A percentile compares a stretch with the other conserved stretches of the same genome.
phyloP scores from a whole-genome alignment of 805 yeast species.

The Peterozyma xylosa region DNA sequence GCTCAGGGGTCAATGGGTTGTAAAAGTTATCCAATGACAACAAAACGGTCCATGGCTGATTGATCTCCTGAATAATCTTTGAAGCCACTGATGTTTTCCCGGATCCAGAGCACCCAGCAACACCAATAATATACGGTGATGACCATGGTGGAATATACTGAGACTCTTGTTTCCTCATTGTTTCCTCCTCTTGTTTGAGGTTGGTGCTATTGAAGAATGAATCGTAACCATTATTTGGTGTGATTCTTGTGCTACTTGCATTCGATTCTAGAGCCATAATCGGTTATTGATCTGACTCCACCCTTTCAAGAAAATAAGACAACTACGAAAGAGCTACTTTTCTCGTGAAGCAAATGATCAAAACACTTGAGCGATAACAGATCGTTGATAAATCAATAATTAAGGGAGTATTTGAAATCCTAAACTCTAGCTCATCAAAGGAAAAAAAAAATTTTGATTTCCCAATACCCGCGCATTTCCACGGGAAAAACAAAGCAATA shows the following conservation, averaged over 20 bases:
- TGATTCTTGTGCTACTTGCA: conserved; percentile 3
- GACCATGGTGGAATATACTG: conserved; percentile 80
- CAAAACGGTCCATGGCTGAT: conserved; percentile 93
- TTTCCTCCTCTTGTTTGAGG: background rate
- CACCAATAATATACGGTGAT: conserved; percentile 79
- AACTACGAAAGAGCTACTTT: too few species aligned
- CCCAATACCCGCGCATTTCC: too few species aligned
- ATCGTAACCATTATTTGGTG: conserved; percentile 6
- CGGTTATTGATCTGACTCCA: too few species aligned
- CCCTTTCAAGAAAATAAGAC: too few species aligned
- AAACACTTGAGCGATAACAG: too few species aligned
- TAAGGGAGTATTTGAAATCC: too few species aligned
- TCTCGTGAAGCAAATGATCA: too few species aligned
- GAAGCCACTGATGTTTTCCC: conserved; percentile 94
- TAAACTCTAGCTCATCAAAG: too few species aligned
- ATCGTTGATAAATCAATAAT: too few species aligned
- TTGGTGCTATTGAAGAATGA: conserved; percentile 5
- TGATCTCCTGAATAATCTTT: conserved; percentile 62
- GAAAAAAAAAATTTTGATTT: too few species aligned
- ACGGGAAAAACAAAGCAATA: too few species aligned
- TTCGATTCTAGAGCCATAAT: too few species aligned
- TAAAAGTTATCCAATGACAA: conserved; percentile 89
- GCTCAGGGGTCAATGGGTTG: conserved; percentile 58
- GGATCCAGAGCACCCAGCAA: conserved; percentile 82
- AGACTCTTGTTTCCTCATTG: background rate